phyloP scores from a whole-genome alignment of 805 yeast genomes.

The Barnettozyma wickerhamii region DNA sequence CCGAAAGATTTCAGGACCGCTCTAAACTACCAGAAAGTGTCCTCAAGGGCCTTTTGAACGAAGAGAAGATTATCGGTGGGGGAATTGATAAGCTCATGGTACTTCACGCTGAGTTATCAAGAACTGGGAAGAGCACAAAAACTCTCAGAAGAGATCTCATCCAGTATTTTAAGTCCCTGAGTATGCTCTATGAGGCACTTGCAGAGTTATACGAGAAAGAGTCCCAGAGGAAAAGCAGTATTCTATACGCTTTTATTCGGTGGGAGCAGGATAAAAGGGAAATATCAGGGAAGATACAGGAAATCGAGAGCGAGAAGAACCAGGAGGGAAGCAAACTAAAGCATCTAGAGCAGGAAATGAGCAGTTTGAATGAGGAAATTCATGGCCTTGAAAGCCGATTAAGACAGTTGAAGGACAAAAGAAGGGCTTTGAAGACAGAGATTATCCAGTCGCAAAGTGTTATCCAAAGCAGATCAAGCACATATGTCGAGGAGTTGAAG shows the following conservation, averaged over 20 bases:
- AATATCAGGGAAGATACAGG: conserved; percentile 30
- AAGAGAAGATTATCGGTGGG: conserved; percentile 16
- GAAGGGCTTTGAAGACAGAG: conserved; percentile 30
- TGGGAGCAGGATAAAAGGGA: conserved; percentile 37
- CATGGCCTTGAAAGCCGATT: conserved; percentile 31
- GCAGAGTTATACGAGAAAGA: conserved; percentile 39
- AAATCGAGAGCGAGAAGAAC: conserved; percentile 34
- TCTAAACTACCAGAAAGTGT: conserved; percentile 6
- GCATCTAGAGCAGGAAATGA: conserved; percentile 29
- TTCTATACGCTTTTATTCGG: conserved; percentile 27
- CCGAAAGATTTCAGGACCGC: neutral
- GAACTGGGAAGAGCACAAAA: conserved; percentile 29
- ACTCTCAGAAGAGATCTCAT: conserved; percentile 29
- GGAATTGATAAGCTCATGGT: conserved; percentile 15
- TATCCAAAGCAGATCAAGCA: conserved; percentile 42
- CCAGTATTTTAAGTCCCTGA: conserved; percentile 31
- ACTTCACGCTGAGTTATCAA: conserved; percentile 26
- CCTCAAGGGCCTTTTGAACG: conserved; percentile 15
- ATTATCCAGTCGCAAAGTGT: conserved; percentile 42
- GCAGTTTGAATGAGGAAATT: conserved; percentile 35
- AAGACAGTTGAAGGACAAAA: conserved; percentile 29
- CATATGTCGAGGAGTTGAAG: conserved; percentile 36
- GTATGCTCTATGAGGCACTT: conserved; percentile 35
- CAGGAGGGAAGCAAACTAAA: conserved; percentile 38
- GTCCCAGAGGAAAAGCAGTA: conserved; percentile 21